phyloP scores from a whole-genome alignment of 768 basidiomycete genomes.

The Leucocoprinus leucothites region DNA sequence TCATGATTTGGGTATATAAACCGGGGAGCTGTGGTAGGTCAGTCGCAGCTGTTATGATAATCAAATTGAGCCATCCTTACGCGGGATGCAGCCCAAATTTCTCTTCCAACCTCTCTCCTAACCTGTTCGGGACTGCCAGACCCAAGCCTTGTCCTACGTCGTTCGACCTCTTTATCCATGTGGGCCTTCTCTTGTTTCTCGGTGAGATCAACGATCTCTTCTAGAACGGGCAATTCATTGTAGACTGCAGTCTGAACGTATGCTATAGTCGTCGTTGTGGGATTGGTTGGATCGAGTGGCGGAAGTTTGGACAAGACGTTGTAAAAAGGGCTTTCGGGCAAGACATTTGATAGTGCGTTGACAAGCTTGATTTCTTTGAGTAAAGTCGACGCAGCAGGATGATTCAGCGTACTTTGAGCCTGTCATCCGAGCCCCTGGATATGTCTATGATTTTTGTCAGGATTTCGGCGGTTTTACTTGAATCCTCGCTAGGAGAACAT shows the following conservation, averaged over 20 bases:
- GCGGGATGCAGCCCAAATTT: conserved; percentile 59
- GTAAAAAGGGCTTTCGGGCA: conserved; percentile 72
- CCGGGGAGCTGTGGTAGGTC: conserved; percentile 51
- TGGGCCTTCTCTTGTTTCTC: conserved; percentile 61
- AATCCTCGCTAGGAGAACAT: conserved; percentile 55
- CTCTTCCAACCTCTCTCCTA: conserved; percentile 61
- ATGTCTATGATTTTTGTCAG: conserved; percentile 75
- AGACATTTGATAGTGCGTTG: conserved; percentile 60
- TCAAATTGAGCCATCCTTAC: conserved; percentile 33
- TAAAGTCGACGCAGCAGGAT: conserved; percentile 2
- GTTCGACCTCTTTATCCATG: conserved; percentile 68
- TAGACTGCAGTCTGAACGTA: conserved; percentile 60
- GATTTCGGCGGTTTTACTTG: conserved; percentile 73
- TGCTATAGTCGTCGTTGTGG: conserved; percentile 56
- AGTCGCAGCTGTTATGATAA: conserved; percentile 1
- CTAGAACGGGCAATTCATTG: conserved; percentile 65
- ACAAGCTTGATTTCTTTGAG: conserved; percentile 47
- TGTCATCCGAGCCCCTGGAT: conserved; percentile 34
- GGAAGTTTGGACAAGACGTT: conserved; percentile 63
- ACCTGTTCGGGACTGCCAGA: conserved; percentile 58
- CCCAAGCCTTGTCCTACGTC: conserved; percentile 73
- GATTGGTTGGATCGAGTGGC: conserved; percentile 72
- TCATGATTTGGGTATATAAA: conserved; percentile 77
- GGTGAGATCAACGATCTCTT: conserved; percentile 64
- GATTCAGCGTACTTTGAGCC: conserved; percentile 45